Base-by-base conservation (phyloP, 202 grass and related monocot species). In the Alloteropsis angusta region DNA sequence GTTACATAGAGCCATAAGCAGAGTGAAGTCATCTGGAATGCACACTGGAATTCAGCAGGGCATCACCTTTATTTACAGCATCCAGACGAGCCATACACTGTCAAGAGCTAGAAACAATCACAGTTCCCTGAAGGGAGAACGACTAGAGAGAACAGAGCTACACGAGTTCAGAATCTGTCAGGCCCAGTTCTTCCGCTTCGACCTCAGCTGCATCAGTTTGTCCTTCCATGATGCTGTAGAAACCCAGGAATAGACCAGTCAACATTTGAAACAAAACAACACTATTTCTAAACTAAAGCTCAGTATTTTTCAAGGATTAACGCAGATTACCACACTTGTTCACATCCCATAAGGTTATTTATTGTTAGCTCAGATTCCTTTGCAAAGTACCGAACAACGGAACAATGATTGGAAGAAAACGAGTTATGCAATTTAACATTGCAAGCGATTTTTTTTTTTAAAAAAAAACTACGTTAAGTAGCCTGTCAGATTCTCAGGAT, bases 161-260 rank as follows among this genome's bases (percentile, higher is more conserved):
- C 32, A 57, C 4, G 5, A 37, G 74, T 37, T 60, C 0, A 25
- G 3, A 61, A 87, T 69, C 75, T 68, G 68, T 90, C 80, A 97
- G 35, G 83, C 80, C 90, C 90, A 97, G 78, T 93, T 97, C 81
- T 91, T 89, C 71, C 81, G 83, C 79, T 97, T 93, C 57, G 93
- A 77, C 58, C 93, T 91, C 39, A 97, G 72, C 49, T 76, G 84
- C 72, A 85, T 79, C 30, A 97, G 79, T 77, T 83, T 91, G 60
- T 93, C 90, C 60, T 80, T 97, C 93, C 88, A 97, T 78, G 81
- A 77, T 54, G 93, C 93, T 97, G 86, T 43, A 63, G 1, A 62
- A 72, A 79, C 71, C 3, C 6, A 23, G 9, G 69, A 32, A 62
- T 11, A 59, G 68, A 63, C 44, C 30, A 32, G 63, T 14, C 17